phyloP scores from a whole-genome alignment of 345 rosid genomes.

The Ailanthus altissimus region DNA sequence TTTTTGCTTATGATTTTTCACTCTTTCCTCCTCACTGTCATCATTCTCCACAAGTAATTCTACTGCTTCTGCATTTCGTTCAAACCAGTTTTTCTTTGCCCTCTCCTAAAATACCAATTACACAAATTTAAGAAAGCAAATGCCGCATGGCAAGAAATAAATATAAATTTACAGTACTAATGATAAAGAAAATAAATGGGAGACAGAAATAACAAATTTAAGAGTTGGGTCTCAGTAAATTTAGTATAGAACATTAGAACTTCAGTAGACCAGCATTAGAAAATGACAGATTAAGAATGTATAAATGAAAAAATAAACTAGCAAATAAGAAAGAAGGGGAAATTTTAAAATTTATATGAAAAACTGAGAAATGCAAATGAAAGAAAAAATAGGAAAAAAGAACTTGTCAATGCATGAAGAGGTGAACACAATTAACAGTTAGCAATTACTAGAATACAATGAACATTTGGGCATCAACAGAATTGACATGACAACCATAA shows the following conservation, averaged over 20 bases:
- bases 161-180: neutral
- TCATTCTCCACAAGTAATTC: constrained; percentile 67
- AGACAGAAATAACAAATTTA: neutral
- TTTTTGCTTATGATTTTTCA: constrained; percentile 56
- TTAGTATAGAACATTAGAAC: neutral
- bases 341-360: neutral
- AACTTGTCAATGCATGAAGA: neutral
- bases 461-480: neutral
- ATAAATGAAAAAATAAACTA: neutral
- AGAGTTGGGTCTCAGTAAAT: neutral
- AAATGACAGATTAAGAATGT: neutral
- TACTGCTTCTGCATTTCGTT: constrained; percentile 74
- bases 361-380: neutral
- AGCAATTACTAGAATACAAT: neutral
- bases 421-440: neutral
- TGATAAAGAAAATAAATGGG: neutral
- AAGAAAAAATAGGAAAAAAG: neutral
- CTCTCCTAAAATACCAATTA: constrained; percentile 54
- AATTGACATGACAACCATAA: neutral
- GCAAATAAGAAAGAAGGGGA: neutral
- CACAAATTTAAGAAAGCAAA: constrained; percentile 9
- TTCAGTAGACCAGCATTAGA: neutral
- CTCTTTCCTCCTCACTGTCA: constrained; percentile 92
- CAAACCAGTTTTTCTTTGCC: constrained; percentile 80
- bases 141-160: neutral